Percentiles rank a stretch among this genome's conserved stretches.
Evolutionary conservation across 768 basidiomycete species (phyloP).

Genomic region (Candolleomyces eurysporus): DNA sequence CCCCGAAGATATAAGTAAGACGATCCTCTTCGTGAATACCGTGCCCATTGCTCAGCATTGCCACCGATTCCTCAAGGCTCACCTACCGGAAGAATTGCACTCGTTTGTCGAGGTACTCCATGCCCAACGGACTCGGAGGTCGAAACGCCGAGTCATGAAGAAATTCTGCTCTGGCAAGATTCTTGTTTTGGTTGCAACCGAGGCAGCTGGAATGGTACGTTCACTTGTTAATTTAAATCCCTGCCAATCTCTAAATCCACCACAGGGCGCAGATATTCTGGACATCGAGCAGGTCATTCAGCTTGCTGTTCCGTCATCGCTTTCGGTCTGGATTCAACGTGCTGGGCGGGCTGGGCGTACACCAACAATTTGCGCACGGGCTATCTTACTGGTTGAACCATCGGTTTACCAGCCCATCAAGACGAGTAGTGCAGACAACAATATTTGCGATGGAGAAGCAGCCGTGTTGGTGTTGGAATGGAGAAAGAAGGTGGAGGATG

Average conservation of each 20-base stretch:
- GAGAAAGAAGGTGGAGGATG: slow-evolving; percentile 29
- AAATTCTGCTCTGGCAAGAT: slow-evolving; percentile 21
- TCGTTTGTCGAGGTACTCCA: slow-evolving; percentile 22
- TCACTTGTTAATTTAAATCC: not conserved
- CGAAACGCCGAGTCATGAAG: slow-evolving; percentile 23
- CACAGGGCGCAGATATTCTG: slow-evolving; percentile 32
- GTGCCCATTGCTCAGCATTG: slow-evolving; percentile 16
- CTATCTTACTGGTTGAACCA: slow-evolving; percentile 25
- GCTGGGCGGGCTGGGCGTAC: slow-evolving; percentile 25
- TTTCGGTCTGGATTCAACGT: slow-evolving; percentile 32
- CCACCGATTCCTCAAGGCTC: slow-evolving; percentile 5
- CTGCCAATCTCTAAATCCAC: not conserved
- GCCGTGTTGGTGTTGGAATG: slow-evolving; percentile 17
- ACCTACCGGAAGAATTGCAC: slow-evolving; percentile 8
- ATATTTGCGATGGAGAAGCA: slow-evolving; percentile 3
- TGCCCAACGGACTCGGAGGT: slow-evolving; percentile 16
- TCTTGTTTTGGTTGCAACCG: slow-evolving; percentile 28
- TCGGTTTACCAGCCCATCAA: slow-evolving; percentile 26
- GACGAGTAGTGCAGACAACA: slow-evolving; percentile 8
- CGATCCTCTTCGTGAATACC: slow-evolving; percentile 19
- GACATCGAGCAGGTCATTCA: slow-evolving; percentile 35
- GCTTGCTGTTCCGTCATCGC: slow-evolving; percentile 28
- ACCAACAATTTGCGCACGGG: slow-evolving; percentile 18
- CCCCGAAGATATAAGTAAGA: slow-evolving; percentile 17
- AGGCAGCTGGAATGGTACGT: slow-evolving; percentile 37